phyloP scores from a whole-genome alignment of 148 eudicot species.

The Rhododendron griersonianum region DNA sequence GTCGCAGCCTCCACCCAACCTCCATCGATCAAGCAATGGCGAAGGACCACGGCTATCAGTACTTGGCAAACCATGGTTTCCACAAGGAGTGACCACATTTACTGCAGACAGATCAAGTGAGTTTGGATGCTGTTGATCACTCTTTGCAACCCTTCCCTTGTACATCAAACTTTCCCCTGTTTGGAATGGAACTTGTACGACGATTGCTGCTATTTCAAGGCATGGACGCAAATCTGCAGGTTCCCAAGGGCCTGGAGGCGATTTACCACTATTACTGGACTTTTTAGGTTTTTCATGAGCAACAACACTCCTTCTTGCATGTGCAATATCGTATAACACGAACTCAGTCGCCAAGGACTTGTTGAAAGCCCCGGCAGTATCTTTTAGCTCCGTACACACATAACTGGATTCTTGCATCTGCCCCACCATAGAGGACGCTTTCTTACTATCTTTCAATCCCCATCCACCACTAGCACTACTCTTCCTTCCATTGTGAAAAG shows the following conservation, averaged over 20 bases:
- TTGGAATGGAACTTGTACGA: constrained; percentile 56
- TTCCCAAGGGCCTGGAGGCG: constrained; percentile 36
- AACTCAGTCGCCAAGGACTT: constrained; percentile 75
- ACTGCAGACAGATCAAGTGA: constrained; percentile 40
- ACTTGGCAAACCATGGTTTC: constrained; percentile 69
- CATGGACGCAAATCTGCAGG: constrained; percentile 56
- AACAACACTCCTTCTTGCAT: constrained; percentile 41
- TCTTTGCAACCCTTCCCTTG: constrained; percentile 45
- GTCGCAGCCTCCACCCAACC: constrained; percentile 79
- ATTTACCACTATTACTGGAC: constrained; percentile 29
- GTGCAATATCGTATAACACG: constrained; percentile 63
- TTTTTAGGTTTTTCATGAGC: constrained; percentile 28
- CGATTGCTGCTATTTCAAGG: constrained; percentile 70
- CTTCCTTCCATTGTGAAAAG: constrained; percentile 65
- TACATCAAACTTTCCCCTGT: constrained; percentile 72
- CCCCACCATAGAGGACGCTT: constrained; percentile 59
- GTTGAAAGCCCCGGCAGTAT: constrained; percentile 28
- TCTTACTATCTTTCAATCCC: constrained; percentile 50
- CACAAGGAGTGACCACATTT: constrained; percentile 66
- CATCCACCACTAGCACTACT: constrained; percentile 43
- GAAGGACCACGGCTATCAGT: constrained; percentile 60
- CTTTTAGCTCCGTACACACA: constrained; percentile 45
- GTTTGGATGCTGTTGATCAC: constrained; percentile 27
- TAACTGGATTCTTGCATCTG: constrained; percentile 86
- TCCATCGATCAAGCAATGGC: constrained; percentile 80